Evolutionary conservation across 345 rosid genomes (phyloP), one percentile per base, ranked within the genome.

Genomic region (Eucalyptus decipiens): DNA sequence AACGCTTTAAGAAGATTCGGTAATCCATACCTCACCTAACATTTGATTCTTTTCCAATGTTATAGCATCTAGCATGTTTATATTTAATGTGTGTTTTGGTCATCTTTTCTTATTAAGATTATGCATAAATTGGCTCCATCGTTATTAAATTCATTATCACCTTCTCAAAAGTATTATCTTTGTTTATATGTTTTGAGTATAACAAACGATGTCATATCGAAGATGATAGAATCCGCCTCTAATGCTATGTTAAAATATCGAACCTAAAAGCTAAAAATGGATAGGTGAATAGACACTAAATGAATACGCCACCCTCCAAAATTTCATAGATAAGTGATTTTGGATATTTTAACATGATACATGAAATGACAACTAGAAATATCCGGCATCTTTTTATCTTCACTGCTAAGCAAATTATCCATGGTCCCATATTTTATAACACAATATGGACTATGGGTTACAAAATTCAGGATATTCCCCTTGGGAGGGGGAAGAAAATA

Each of bases 181-280:
- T 24, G 3, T 56, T 24, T 24, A 56, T 56, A 23, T 56, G 28
- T 24, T 24, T 26, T 56, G 62, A 56, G 30, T 23, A 56, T 10
- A 24, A 12, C 3, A 56, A 23, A 56, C 1, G 13, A 6, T 56
- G 9, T 26, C 1, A 0, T 56, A 26, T 56, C 14, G 3, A 11
- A 56, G 30, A 23, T 0, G 6, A 10, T 28, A 24, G 1, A 56
- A 56, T 26, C 62, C 13, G 14, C 62, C 62, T 4, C 62, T 24
- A 56, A 56, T 56, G 62, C 62, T 56, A 24, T 26, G 30, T 56
- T 56, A 56, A 56, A 56, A 9, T 56, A 56, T 23, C 1, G 1
- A 56, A 24, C 30, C 62, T 56, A 56, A 56, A 56, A 56, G 13
- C 62, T 26, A 10, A 9, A 56, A 34, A 69, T 1, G 21, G 12